A percentile compares a stretch with the other conserved stretches of the same genome.
Evolutionary conservation across 139 green algal species (phyloP).

Genomic region (Picochlorum sp.): DNA sequence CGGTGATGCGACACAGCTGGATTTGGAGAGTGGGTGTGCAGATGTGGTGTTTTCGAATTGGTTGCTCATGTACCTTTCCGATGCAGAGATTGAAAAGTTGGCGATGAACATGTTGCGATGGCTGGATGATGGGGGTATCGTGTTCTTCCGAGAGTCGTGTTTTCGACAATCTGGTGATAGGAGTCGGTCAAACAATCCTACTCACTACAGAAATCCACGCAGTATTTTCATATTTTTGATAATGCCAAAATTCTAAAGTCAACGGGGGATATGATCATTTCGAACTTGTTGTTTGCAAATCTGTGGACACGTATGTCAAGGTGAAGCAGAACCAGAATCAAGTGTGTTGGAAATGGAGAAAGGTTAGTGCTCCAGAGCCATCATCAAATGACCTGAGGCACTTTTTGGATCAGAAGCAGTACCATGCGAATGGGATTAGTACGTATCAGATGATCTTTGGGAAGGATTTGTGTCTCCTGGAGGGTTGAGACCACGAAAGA

Average conservation of each 20-base stretch:
- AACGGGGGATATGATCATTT: constrained; percentile 39
- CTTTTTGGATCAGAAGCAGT: constrained; percentile 67
- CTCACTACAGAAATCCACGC: constrained; percentile 76
- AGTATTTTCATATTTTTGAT: constrained; percentile 75
- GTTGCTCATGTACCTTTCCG: constrained; percentile 87
- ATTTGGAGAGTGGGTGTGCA: constrained; percentile 20
- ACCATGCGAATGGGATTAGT: constrained; percentile 49
- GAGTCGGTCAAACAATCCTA: constrained; percentile 65
- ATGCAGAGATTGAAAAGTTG: constrained; percentile 65
- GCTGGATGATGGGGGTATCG: constrained; percentile 47
- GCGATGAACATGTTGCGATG: constrained; percentile 50
- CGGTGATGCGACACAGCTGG: constrained; percentile 58
- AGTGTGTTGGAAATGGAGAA: constrained; percentile 55
- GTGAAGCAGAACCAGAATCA: constrained; percentile 86
- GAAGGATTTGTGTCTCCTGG: constrained; percentile 67
- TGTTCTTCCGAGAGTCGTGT: constrained; percentile 89
- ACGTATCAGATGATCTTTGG: constrained; percentile 76
- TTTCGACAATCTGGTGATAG: constrained; percentile 76
- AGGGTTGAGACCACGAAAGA: constrained; percentile 46
- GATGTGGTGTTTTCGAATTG: constrained; percentile 90
- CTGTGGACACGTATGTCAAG: constrained; percentile 70
- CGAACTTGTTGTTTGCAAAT: constrained; percentile 59
- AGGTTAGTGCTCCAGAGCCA: constrained; percentile 20
- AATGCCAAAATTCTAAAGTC: constrained; percentile 16
- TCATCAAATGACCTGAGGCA: constrained; percentile 34